Conservation (phyloP, 352 stramenopile genomes). For the Pythium vanterpoolii region DNA sequence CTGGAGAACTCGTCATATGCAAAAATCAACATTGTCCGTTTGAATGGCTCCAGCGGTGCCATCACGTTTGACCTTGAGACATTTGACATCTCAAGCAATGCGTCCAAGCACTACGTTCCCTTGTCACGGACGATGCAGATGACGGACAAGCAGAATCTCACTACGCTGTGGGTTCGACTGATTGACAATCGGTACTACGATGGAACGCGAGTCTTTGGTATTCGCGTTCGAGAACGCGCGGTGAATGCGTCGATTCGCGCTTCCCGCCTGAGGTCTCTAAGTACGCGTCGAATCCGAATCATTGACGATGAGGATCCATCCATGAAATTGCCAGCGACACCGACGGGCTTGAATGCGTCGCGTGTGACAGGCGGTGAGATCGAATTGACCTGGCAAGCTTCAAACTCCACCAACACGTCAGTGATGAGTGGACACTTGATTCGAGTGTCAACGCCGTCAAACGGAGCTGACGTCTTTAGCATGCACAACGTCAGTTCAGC, state of each 20-base stretch:
- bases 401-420: background rate
- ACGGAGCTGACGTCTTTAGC: slow-evolving; percentile 22
- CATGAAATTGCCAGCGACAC: slow-evolving; percentile 24
- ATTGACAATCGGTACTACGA: slow-evolving; percentile 44
- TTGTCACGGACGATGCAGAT: slow-evolving; percentile 27
- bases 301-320: slow-evolving; percentile 44
- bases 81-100: slow-evolving; percentile 37
- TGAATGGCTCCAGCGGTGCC: slow-evolving; percentile 44
- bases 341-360: slow-evolving; percentile 8
- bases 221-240: slow-evolving; percentile 28
- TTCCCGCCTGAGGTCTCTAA: slow-evolving; percentile 8
- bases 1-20: slow-evolving; percentile 36
- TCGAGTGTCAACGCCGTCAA: slow-evolving; percentile 22
- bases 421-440: slow-evolving; percentile 34
- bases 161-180: slow-evolving; percentile 37
- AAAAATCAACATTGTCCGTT: slow-evolving; percentile 38
- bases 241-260: background rate
- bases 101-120: slow-evolving; percentile 35
- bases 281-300: slow-evolving; percentile 34
- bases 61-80: slow-evolving; percentile 42
- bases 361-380: slow-evolving; percentile 48
- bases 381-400: slow-evolving; percentile 28
- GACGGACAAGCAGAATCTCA: slow-evolving; percentile 31
- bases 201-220: slow-evolving; percentile 33
- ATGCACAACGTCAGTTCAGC: slow-evolving; percentile 36